Evolutionary conservation across 2,329 filamentous ascomycete genomes (phyloP), one percentile per base, ranked within the genome.

Genomic region (Microsporum canis): DNA sequence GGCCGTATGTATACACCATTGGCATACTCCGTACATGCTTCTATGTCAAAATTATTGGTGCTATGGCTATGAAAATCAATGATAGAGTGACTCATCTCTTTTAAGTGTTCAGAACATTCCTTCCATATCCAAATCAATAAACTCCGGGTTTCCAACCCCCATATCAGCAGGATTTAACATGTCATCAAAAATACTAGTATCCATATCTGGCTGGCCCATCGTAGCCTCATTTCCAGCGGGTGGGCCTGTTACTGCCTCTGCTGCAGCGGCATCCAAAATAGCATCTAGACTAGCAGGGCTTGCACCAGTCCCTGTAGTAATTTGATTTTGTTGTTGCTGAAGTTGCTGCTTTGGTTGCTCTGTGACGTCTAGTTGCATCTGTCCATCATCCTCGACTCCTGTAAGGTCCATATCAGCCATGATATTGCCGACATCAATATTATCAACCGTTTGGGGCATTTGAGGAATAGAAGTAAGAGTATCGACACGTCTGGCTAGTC

Each of bases 51-150:
- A 23, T 23, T 23, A 23, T 23, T 23, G 17, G 17, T 23, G 17
- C 17, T 23, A 23, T 23, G 1, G 17, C 17, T 23, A 23, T 23
- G 17, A 23, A 23, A 23, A 23, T 23, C 17, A 23, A 23, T 1
- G 17, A 23, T 23, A 23, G 17, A 23, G 17, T 23, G 17, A 23
- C 17, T 23, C 17, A 23, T 23, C 17, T 23, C 17, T 23, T 23
- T 23, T 23, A 23, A 3, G 33, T 12, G n/a, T 23, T 49, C 17
- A 74, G 60, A 76, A 76, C 72, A 76, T 75, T 6, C 73, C 73
- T 64, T 76, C 74, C 74, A 76, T 76, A 67, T 77, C 75, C 63
- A 77, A 64, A 69, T 76, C 74, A 38, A 77, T 62, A 66, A 75
- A 76, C 63, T 76, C 75, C 8, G 76, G 75, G 65, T 76, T 76